Base-by-base conservation (phyloP, 768 basidiomycete genomes). In the Lactarius akahatsu region DNA sequence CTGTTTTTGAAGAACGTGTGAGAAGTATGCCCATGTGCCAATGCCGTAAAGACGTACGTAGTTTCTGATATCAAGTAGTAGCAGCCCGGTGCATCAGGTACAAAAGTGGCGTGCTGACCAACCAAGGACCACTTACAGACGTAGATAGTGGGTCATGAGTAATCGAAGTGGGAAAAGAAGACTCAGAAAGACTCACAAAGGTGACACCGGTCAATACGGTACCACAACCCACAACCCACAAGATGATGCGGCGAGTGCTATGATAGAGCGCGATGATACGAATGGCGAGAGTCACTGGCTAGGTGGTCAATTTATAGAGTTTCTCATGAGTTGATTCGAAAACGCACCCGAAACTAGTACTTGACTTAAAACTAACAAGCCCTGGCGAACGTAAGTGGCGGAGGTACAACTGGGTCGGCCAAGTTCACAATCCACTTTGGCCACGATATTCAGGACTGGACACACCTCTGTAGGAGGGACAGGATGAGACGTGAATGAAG, bases 231-330 rank as follows among this genome's bases (percentile, higher is more conserved):
- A 81, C 20, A 72, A 85, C 71, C 36, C 72, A 75, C 6, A 69
- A 63, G n/a, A 81, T 65, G 41, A 84, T 71, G 23, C 76, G 75
- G 54, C 75, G 67, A 23, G 79, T 80, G 41, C 80, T 72, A 13
- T 76, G 74, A 63, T 84, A 86, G 16, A 86, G 72, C 5, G 85
- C 85, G 64, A 80, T 81, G 59, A 81, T 81, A 47, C 85, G 81
- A 50, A 83, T 72, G 15, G 78, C 78, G 34, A 85, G 76, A 36
- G 81, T 77, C 64, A 77, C 81, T 83, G 40, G 18, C 58, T 40
- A 47, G 61, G 18, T 28, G 52, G 40, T 58, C 5, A 55, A 60
- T 40, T 18, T 15, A 36, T 36, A 15, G 34, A 3, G 23, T 8
- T 10, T 34, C 40, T 28, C 30, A 16, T 11, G 32, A 9, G 8